phyloP scores from a whole-genome alignment of 345 rosid genomes.

The Eucalyptus pauciflora region DNA sequence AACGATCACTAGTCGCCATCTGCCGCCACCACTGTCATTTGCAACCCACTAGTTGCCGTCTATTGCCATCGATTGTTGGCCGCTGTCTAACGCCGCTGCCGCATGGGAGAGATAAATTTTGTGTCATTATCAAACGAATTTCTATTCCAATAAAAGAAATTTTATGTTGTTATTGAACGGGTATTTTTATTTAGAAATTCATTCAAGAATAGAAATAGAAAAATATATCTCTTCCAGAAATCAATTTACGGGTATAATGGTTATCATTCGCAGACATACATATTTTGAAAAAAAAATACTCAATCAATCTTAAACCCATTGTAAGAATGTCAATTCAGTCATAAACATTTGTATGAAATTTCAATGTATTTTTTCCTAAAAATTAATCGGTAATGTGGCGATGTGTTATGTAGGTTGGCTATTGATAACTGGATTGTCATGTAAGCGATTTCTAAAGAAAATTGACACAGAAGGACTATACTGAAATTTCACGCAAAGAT shows the following conservation, averaged over 20 bases:
- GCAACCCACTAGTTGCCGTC: rapidly evolving
- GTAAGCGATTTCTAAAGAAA: rapidly evolving
- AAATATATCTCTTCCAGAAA: too few species aligned
- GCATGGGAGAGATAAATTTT: too few species aligned
- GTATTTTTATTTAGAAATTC: too few species aligned
- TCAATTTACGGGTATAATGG: too few species aligned
- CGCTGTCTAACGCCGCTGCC: rapidly evolving
- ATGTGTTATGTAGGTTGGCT: background rate
- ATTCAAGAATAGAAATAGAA: too few species aligned
- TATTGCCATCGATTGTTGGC: rapidly evolving
- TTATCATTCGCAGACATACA: too few species aligned
- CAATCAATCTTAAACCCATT: background rate
- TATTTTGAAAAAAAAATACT: background rate
- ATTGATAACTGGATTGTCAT: rapidly evolving
- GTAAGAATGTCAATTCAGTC: background rate
- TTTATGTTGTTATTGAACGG: rapidly evolving
- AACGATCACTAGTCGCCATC: rapidly evolving
- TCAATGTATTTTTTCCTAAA: too few species aligned
- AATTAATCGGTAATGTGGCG: too few species aligned
- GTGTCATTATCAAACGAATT: too few species aligned
- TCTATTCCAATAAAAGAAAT: too few species aligned
- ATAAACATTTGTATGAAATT: too few species aligned
- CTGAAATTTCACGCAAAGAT: background rate
- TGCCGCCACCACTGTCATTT: rapidly evolving
- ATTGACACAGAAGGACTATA: background rate